Percentiles rank a stretch among this genome's conserved stretches.
phyloP scores from a whole-genome alignment of 148 eudicot genomes.

The Chenopodium album region DNA sequence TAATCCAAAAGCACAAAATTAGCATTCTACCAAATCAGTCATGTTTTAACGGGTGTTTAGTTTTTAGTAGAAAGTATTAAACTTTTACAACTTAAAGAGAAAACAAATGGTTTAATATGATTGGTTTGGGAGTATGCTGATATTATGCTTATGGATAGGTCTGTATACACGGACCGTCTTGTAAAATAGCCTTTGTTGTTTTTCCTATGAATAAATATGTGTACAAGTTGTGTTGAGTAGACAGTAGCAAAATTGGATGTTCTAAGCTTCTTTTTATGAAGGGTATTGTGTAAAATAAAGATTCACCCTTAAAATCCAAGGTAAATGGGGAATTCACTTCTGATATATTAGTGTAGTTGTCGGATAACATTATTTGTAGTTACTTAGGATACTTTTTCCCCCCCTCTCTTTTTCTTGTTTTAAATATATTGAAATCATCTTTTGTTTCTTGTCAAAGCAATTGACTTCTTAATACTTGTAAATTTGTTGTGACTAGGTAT shows the following conservation, averaged over 20 bases:
- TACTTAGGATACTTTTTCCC: neutral
- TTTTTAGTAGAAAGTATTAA: neutral
- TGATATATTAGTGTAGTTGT: neutral
- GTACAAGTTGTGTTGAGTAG: neutral
- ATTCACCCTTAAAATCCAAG: neutral
- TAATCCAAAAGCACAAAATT: neutral
- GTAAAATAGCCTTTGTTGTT: neutral
- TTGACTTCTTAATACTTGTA: neutral
- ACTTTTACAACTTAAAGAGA: neutral
- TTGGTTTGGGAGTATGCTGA: slow-evolving; percentile 6
- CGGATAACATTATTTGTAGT: neutral
- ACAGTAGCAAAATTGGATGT: neutral
- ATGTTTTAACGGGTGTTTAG: neutral
- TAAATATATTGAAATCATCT: neutral
- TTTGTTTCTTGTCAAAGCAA: neutral
- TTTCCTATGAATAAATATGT: neutral
- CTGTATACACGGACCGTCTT: neutral
- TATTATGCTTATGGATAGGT: neutral
- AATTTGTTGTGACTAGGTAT: slow-evolving; percentile 51
- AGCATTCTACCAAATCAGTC: neutral
- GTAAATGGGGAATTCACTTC: neutral
- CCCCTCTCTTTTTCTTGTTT: neutral
- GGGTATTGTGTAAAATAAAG: neutral
- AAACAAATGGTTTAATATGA: neutral
- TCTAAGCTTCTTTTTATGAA: neutral